These are phyloP conservation scores for Cladorrhinum sp. DNA, from an alignment of 2,329 filamentous ascomycete species.

Conservation along the genomic window DNA sequence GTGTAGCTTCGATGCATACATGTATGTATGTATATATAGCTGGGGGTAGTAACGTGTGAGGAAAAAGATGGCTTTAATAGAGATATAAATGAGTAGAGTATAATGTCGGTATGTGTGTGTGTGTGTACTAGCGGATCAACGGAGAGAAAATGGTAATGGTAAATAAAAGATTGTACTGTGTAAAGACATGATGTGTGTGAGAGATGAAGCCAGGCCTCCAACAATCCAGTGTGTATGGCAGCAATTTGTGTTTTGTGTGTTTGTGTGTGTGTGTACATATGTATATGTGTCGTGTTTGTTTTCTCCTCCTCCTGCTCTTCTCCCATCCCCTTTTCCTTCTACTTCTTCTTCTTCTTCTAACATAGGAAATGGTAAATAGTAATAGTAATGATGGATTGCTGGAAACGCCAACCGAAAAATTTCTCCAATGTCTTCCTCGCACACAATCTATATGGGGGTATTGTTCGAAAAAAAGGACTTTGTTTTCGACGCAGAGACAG, in stretches of 20 bases:
- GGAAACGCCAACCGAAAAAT: conserved; percentile 1
- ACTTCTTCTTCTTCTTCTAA: conserved; percentile 5
- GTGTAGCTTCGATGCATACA: not conserved
- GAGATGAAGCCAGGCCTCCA: conserved; percentile 11
- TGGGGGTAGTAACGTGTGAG: not conserved
- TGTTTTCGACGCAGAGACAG: not conserved
- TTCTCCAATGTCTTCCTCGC: conserved; percentile 5
- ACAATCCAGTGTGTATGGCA: not conserved
- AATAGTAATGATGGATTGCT: conserved; percentile 8
- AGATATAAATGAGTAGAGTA: too few relatives aligned
- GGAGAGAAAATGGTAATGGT: not conserved
- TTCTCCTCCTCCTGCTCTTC: not conserved
- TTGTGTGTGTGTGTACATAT: conserved; percentile 4
- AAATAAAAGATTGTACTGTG: not conserved
- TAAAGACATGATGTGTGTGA: not conserved
- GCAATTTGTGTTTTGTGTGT: conserved; percentile 12
- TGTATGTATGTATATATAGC: not conserved
- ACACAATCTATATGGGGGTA: conserved; percentile 13
- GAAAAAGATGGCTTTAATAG: not conserved
- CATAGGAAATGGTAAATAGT: conserved; percentile 3
- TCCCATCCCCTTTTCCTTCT: not conserved
- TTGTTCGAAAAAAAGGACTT: not conserved
- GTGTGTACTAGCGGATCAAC: not conserved
- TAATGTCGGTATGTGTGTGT: not conserved
- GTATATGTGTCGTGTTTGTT: conserved; percentile 3